These are phyloP conservation scores for Curvularia lunata DNA, from an alignment of 2,329 filamentous ascomycete genomes.

Conservation along the genomic window DNA sequence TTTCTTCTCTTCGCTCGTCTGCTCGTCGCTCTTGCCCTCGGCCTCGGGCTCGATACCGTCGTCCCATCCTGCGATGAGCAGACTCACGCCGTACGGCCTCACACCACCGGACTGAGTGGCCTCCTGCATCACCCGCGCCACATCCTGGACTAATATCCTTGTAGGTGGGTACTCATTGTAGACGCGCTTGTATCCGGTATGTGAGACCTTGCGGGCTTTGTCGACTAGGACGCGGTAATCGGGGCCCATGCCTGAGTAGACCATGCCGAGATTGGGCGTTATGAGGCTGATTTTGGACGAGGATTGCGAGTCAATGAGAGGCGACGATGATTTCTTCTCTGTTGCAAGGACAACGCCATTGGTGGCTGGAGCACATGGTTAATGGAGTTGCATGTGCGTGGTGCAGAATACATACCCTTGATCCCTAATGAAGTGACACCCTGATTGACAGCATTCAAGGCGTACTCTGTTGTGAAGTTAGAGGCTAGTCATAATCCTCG, in stretches of 20 bases:
- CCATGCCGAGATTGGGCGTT: conserved; percentile 99
- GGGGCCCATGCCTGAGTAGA: conserved; percentile 98
- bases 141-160: conserved; percentile 97
- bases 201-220: conserved; percentile 96
- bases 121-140: conserved; percentile 97
- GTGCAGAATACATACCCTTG: conserved; percentile 70
- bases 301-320: conserved; percentile 92
- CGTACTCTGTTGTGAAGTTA: conserved; percentile 76
- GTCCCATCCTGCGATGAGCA: conserved; percentile 97
- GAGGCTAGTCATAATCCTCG: conserved; percentile 10
- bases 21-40: conserved; percentile 63
- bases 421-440: conserved; percentile 98
- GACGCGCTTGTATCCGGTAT: conserved; percentile 98
- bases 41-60: conserved; percentile 91
- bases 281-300: conserved; percentile 97
- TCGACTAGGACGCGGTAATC: conserved; percentile 98
- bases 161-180: conserved; percentile 99
- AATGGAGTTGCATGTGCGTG: conserved; percentile 7
- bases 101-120: conserved; percentile 98
- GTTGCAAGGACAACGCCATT: conserved; percentile 99
- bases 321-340: conserved; percentile 98
- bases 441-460: conserved; percentile 98
- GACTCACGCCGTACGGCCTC: conserved; percentile 91
- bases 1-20: conserved; percentile 66
- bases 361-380: conserved; percentile 68